phyloP scores from a whole-genome alignment of 2,329 filamentous ascomycete species.

The Cordyceps fumosorosea region DNA sequence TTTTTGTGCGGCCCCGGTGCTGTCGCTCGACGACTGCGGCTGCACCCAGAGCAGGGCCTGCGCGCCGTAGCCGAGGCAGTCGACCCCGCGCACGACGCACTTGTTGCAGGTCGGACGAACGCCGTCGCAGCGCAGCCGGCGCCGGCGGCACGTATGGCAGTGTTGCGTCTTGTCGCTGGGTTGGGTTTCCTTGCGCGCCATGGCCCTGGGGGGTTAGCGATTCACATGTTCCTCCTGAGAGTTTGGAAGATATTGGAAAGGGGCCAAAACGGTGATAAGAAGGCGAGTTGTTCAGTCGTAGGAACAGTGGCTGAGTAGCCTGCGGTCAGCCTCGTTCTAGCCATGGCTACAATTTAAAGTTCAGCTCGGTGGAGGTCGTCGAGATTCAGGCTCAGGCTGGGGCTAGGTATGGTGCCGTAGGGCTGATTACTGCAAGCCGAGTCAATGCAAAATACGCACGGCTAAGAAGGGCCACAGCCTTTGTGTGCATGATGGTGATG shows the following conservation, averaged over 20 bases:
- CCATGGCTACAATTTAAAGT: background rate
- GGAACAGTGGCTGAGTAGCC: background rate
- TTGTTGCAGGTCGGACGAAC: constrained; percentile 14
- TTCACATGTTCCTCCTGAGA: background rate
- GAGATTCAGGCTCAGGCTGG: background rate
- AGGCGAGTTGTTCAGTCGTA: background rate
- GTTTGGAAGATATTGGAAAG: background rate
- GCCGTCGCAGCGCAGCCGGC: constrained; percentile 16
- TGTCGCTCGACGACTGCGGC: background rate
- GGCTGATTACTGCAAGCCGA: background rate
- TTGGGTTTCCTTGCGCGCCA: background rate
- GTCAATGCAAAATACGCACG: background rate
- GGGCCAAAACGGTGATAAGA: background rate
- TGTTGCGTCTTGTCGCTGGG: background rate
- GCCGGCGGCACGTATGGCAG: constrained; percentile 15
- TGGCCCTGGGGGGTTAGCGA: background rate
- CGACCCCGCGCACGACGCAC: constrained; percentile 14
- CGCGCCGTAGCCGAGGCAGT: constrained; percentile 16
- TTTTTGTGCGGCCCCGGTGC: background rate
- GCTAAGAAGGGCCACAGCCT: no score
- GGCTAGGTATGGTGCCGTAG: background rate
- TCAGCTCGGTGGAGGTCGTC: background rate
- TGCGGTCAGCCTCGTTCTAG: background rate
- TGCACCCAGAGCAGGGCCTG: constrained; percentile 16
- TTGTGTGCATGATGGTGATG: no score